A percentile compares a stretch with the other conserved stretches of the same genome.
These are phyloP conservation scores for Moniliella sp. DNA, from an alignment of 1,284 basidiomycete genomes.

Conservation along the genomic window DNA sequence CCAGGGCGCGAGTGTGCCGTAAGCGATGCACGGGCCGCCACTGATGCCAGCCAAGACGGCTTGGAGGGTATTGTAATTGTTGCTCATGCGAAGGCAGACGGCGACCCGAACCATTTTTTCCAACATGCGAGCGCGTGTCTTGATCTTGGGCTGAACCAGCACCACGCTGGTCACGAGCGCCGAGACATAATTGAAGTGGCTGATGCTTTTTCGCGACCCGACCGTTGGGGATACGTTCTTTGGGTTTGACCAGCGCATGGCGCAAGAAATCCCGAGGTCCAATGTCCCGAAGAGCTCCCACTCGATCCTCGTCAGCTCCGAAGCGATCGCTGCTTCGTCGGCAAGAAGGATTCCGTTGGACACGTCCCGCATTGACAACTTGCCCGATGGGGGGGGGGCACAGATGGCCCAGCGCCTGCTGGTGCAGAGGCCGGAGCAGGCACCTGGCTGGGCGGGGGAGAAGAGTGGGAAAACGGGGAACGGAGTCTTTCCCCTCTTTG, in stretches of 20 bases:
- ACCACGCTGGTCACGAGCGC: constrained; percentile 24
- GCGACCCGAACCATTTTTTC: constrained; percentile 25
- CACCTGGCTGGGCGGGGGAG: too few species aligned
- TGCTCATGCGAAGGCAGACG: constrained; percentile 12
- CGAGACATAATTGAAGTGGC: constrained; percentile 27
- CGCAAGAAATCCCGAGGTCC: constrained; percentile 19
- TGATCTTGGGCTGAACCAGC: constrained; percentile 18
- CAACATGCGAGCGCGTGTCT: constrained; percentile 17
- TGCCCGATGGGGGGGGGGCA: too few species aligned
- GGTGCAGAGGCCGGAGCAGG: too few species aligned
- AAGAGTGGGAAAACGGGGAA: too few species aligned
- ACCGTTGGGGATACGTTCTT: constrained; percentile 8
- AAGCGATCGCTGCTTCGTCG: constrained; percentile 17
- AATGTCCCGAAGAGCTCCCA: constrained; percentile 20
- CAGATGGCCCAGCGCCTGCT: too few species aligned
- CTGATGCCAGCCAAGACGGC: constrained; percentile 17
- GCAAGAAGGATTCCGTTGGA: constrained; percentile 17
- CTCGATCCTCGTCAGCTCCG: constrained; percentile 18
- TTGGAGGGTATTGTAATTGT: constrained; percentile 25
- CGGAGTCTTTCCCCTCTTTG: too few species aligned
- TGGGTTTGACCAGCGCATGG: constrained; percentile 15
- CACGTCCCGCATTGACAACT: constrained; percentile 11
- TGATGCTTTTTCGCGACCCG: constrained; percentile 17
- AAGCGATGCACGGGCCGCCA: constrained; percentile 20
- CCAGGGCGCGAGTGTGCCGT: constrained; percentile 12